Percentiles rank a stretch among this genome's conserved stretches.
Evolutionary conservation across 1,284 basidiomycete genomes (phyloP).

Genomic region (Apiotrichum mycotoxinovorans): DNA sequence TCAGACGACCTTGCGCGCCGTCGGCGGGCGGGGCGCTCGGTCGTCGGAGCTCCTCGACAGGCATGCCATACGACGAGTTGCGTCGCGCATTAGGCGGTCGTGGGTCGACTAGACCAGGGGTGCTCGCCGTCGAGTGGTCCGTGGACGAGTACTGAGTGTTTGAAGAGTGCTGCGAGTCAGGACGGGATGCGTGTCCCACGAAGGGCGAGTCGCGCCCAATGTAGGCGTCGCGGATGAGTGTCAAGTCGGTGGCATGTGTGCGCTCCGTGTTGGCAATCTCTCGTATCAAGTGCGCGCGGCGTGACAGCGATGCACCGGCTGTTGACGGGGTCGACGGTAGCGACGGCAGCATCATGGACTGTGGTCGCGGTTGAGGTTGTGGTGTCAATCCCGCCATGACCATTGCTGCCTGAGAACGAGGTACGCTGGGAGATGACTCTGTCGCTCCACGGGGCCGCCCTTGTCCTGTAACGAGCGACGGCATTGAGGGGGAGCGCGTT

Average conservation of each 20-base stretch:
- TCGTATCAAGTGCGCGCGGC: constrained; percentile 75
- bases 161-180: constrained; percentile 27
- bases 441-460: constrained; percentile 3
- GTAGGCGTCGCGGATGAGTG: constrained; percentile 77
- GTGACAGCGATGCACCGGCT: constrained; percentile 52
- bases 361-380: constrained; percentile 1
- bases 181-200: constrained; percentile 21
- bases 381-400: not conserved
- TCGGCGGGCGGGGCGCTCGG: not conserved
- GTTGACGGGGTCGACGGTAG: constrained; percentile 12
- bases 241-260: constrained; percentile 82
- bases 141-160: constrained; percentile 1
- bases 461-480: not conserved
- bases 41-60: constrained; percentile 6
- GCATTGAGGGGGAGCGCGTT: constrained; percentile 3
- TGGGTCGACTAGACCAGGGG: constrained; percentile 3
- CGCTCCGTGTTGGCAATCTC: constrained; percentile 81
- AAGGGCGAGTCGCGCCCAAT: constrained; percentile 47
- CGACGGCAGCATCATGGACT: constrained; percentile 16
- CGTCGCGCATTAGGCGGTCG: constrained; percentile 9
- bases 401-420: constrained; percentile 11
- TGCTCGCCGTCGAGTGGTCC: constrained; percentile 9
- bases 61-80: constrained; percentile 13
- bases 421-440: constrained; percentile 2
- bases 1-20: constrained; percentile 2